Evolutionary conservation across 148 eudicot species (phyloP), one percentile per base, ranked within the genome.

Genomic region (Chenopodium suecicum): DNA sequence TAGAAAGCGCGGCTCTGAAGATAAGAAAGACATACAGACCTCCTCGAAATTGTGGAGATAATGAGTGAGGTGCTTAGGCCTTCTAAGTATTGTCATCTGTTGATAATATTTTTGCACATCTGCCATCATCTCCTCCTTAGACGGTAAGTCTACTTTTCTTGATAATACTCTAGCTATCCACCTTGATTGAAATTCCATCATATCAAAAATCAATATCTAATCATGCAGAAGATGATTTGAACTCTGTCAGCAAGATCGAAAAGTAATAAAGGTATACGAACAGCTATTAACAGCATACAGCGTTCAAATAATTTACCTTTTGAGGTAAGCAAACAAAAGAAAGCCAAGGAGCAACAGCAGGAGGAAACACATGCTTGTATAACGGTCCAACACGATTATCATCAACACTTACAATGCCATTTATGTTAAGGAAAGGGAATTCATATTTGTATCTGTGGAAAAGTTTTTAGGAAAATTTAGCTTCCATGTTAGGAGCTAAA

Each of bases 341-440:
- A 81, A 92, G 92, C 16, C 79, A 41, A 29, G 97, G 94, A 81
- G 84, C 90, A 69, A 90, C 88, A 77, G 79, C 20, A 17, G 93
- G 92, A 34, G 93, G 87, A 73, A 89, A 92, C 3, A 89, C 89
- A 50, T 90, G 91, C 78, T 91, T 91, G 86, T 90, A 90, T 25
- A 91, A 73, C 20, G 94, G 92, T 77, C 93, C 91, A 37, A 92
- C 90, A 37, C 90, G 89, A 25, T 86, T 84, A 47, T 87, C 91
- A 50, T 90, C 90, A 4, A 91, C 76, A 17, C 12, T 86, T 23
- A 91, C 84, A 4, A 86, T 77, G 41, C 88, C 90, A 50, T 87
- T 81, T 32, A 88, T 89, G 12, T 89, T 85, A 16, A 90, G 82
- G 75, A 90, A 91, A 22, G 92, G 90, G 66, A 83, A 85, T 69